Conservation (phyloP, 2,329 filamentous ascomycete genomes). For the Cladosporium sp. region DNA sequence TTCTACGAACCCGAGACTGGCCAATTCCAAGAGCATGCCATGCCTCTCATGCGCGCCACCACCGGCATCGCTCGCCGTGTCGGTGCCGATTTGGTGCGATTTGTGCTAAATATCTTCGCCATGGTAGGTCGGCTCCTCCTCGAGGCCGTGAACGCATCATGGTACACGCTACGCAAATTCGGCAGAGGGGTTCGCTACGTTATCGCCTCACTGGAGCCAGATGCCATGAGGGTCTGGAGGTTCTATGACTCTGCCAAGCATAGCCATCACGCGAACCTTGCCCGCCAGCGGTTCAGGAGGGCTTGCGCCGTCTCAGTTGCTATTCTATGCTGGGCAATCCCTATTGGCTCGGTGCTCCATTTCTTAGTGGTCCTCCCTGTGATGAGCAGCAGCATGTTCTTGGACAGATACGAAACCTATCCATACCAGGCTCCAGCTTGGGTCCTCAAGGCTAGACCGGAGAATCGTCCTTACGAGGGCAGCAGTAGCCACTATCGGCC, state of each 20-base stretch:
- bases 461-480: constrained; percentile 8
- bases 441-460: constrained; percentile 11
- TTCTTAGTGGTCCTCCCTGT: neutral
- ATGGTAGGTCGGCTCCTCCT: neutral
- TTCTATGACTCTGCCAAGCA: neutral
- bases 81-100: neutral
- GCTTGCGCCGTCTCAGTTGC: neutral
- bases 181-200: neutral
- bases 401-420: neutral
- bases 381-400: neutral
- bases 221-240: neutral
- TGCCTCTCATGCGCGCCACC: neutral
- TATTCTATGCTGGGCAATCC: neutral
- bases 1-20: neutral
- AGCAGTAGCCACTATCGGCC: constrained; percentile 13
- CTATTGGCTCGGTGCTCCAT: neutral
- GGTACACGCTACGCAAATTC: neutral
- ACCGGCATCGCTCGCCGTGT: neutral
- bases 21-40: neutral
- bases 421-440: neutral
- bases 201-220: neutral
- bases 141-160: neutral
- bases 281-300: neutral
- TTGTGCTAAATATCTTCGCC: neutral
- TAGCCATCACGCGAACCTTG: neutral